Conservation (phyloP, 345 rosid species). For the Dimocarpus longan region DNA sequence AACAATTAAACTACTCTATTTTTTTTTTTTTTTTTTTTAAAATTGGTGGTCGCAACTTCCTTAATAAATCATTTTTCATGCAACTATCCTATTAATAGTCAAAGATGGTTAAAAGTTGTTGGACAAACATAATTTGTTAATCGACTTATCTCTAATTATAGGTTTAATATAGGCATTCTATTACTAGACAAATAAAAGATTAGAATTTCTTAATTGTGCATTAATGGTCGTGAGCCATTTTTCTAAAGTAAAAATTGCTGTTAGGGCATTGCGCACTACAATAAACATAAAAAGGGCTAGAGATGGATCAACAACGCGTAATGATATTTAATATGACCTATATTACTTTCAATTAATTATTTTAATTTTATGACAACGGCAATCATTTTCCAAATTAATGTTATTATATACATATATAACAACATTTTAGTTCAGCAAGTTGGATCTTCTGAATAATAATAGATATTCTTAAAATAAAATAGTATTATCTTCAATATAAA, state of each 20-base stretch:
- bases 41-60: not conserved
- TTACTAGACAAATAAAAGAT: not conserved
- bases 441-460: not conserved
- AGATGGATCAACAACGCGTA: not conserved
- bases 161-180: not conserved
- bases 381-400: not conserved
- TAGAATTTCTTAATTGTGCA: not conserved
- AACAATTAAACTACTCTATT: not conserved
- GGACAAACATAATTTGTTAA: slow-evolving; percentile 8
- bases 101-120: slow-evolving; percentile 11
- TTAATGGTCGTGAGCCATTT: not conserved
- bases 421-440: not conserved
- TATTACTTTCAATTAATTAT: not conserved
- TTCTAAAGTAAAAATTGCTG: no score
- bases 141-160: not conserved
- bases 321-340: not conserved
- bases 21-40: not conserved
- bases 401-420: not conserved
- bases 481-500: no score
- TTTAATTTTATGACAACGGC: not conserved
- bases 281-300: no score
- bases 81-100: not conserved
- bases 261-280: no score
- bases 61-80: not conserved
- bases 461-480: not conserved